A percentile compares a stretch with the other conserved stretches of the same genome.
Conservation (phyloP, 148 eudicot species). For the Tetragonia tetragonoides region DNA sequence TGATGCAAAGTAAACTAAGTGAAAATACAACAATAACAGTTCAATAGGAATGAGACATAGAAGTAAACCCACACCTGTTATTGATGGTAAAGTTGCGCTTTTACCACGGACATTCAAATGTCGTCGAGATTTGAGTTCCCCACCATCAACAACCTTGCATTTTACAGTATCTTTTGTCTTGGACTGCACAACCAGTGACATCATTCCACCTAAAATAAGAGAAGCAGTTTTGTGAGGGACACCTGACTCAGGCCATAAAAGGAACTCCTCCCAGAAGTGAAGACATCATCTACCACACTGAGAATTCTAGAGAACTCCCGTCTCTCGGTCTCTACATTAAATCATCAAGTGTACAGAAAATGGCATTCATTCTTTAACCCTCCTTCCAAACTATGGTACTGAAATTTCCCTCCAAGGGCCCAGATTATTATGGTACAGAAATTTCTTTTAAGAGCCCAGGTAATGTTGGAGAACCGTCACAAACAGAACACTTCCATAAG, state of each 20-base stretch:
- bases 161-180: constrained; percentile 75
- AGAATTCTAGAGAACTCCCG: constrained; percentile 1
- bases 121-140: constrained; percentile 86
- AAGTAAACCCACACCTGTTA: constrained; percentile 61
- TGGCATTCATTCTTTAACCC: background rate
- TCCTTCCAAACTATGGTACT: background rate
- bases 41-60: background rate
- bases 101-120: constrained; percentile 97
- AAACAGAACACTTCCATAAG: background rate
- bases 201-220: constrained; percentile 74
- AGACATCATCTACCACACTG: background rate
- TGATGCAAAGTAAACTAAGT: constrained; percentile 1
- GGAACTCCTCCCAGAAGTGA: background rate
- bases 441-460: background rate
- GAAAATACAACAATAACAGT: background rate
- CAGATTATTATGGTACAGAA: background rate
- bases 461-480: background rate
- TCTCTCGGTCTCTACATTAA: background rate
- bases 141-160: constrained; percentile 91
- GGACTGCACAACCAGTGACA: constrained; percentile 81
- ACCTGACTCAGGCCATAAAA: constrained; percentile 4
- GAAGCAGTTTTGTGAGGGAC: constrained; percentile 9
- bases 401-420: too few relatives aligned
- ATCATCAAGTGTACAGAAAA: background rate
- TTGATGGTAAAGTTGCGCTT: constrained; percentile 94